A percentile compares a stretch with the other conserved stretches of the same genome.
phyloP scores from a whole-genome alignment of 805 yeast species.

The Debaryomyces tyrocola region DNA sequence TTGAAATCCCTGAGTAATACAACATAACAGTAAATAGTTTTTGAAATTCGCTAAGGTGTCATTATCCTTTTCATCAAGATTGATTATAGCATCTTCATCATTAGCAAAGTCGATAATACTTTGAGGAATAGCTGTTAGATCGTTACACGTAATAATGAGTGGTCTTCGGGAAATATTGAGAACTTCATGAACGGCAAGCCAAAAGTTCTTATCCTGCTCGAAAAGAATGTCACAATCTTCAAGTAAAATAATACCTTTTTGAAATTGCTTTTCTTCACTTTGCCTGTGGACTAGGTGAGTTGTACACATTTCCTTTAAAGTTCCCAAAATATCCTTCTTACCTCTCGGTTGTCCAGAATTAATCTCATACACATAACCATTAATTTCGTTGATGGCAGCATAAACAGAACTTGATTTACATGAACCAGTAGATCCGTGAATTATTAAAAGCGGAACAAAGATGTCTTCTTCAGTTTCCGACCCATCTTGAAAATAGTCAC shows the following conservation, averaged over 20 bases:
- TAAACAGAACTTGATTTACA: slow-evolving; percentile 79
- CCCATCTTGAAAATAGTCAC: slow-evolving; percentile 32
- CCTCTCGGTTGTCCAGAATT: slow-evolving; percentile 75
- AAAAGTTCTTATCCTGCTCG: slow-evolving; percentile 76
- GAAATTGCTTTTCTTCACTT: slow-evolving; percentile 29
- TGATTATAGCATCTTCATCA: slow-evolving; percentile 40
- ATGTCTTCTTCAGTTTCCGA: slow-evolving; percentile 33
- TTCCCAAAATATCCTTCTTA: slow-evolving; percentile 64
- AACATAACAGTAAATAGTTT: slow-evolving; percentile 44
- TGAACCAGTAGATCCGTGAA: slow-evolving; percentile 70
- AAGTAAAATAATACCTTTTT: slow-evolving; percentile 68
- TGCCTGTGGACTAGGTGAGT: slow-evolving; percentile 67
- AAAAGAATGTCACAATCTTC: slow-evolving; percentile 86
- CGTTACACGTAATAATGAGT: slow-evolving; percentile 63
- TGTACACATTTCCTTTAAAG: slow-evolving; percentile 76
- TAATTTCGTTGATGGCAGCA: slow-evolving; percentile 59
- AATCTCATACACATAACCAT: slow-evolving; percentile 78
- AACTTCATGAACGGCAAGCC: slow-evolving; percentile 68
- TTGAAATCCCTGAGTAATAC: slow-evolving; percentile 32
- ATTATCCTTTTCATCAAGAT: slow-evolving; percentile 22
- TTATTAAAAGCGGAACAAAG: slow-evolving; percentile 62
- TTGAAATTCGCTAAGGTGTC: slow-evolving; percentile 14
- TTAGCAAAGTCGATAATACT: slow-evolving; percentile 45
- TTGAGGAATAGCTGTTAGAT: slow-evolving; percentile 47
- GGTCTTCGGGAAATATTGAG: slow-evolving; percentile 67